phyloP scores from a whole-genome alignment of 805 yeast species.

The Candida nonsorbophila region DNA sequence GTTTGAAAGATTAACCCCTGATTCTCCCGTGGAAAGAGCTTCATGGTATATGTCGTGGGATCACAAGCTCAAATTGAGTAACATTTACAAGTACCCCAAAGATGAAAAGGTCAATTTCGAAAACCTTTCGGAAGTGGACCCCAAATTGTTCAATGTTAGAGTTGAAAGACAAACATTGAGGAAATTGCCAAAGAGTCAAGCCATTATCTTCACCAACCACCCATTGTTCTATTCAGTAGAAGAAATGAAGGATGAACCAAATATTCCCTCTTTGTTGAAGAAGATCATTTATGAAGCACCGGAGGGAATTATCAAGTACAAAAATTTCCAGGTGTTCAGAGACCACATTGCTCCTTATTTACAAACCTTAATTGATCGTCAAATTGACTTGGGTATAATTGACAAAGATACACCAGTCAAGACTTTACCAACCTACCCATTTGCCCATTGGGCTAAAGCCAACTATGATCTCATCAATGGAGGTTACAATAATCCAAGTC shows the following conservation, averaged over 20 bases:
- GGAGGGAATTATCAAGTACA: slow-evolving; percentile 58
- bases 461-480: slow-evolving; percentile 36
- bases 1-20: slow-evolving; percentile 57
- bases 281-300: slow-evolving; percentile 66
- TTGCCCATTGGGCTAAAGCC: slow-evolving; percentile 51
- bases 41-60: slow-evolving; percentile 77
- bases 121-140: slow-evolving; percentile 29
- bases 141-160: slow-evolving; percentile 57
- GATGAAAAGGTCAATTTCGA: slow-evolving; percentile 28
- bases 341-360: slow-evolving; percentile 57
- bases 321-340: slow-evolving; percentile 53
- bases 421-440: slow-evolving; percentile 58
- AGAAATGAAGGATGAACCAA: slow-evolving; percentile 72
- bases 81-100: slow-evolving; percentile 51
- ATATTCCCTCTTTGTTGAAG: slow-evolving; percentile 70
- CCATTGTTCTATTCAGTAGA: slow-evolving; percentile 76
- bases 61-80: slow-evolving; percentile 51
- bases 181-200: slow-evolving; percentile 57
- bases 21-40: slow-evolving; percentile 67
- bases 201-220: slow-evolving; percentile 70
- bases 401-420: slow-evolving; percentile 50
- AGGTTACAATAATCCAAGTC: slow-evolving; percentile 37
- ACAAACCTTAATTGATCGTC: slow-evolving; percentile 53
- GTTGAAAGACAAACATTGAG: slow-evolving; percentile 71
- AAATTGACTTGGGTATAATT: slow-evolving; percentile 52